Percentiles rank a stretch among this genome's conserved stretches.
These are phyloP conservation scores for Fomitiporia mediterranea DNA, from an alignment of 1,284 basidiomycete species.

Conservation along the genomic window DNA sequence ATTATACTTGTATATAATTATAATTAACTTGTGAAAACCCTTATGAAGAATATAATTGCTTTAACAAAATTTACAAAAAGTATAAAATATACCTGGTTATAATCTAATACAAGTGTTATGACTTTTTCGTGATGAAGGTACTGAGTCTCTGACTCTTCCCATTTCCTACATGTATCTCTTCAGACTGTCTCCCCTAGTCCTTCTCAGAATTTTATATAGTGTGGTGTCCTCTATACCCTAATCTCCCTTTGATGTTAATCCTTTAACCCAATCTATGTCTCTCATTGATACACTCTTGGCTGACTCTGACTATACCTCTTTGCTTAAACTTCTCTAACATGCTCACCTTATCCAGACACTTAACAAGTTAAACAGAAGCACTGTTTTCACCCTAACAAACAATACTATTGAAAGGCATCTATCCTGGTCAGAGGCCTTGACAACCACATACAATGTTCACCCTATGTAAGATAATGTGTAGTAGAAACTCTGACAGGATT, in stretches of 20 bases:
- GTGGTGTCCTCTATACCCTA: conserved; percentile 29
- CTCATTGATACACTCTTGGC: conserved; percentile 75
- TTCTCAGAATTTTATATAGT: conserved; percentile 32
- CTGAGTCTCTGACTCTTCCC: conserved; percentile 26
- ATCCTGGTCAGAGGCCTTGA: conserved; percentile 39
- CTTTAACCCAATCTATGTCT: conserved; percentile 42
- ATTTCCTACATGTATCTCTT: conserved; percentile 27
- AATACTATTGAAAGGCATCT: conserved; percentile 68
- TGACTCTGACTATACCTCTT: conserved; percentile 76
- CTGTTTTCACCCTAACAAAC: conserved; percentile 95
- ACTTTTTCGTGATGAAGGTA: no score
- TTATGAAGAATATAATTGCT: no score
- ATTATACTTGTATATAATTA: no score
- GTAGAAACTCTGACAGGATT: conserved; percentile 79
- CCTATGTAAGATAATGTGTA: conserved; percentile 74
- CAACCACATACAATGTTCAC: not conserved
- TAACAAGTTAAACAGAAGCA: conserved; percentile 77
- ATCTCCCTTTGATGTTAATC: conserved; percentile 26
- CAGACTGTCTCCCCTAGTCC: no score
- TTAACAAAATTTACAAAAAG: no score
- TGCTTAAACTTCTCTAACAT: conserved; percentile 79
- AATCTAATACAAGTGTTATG: no score
- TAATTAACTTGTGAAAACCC: no score
- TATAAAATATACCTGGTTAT: no score
- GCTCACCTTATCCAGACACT: conserved; percentile 89